Conservation (phyloP, 441 rosid genomes). For the Francoa sonchifolia region DNA sequence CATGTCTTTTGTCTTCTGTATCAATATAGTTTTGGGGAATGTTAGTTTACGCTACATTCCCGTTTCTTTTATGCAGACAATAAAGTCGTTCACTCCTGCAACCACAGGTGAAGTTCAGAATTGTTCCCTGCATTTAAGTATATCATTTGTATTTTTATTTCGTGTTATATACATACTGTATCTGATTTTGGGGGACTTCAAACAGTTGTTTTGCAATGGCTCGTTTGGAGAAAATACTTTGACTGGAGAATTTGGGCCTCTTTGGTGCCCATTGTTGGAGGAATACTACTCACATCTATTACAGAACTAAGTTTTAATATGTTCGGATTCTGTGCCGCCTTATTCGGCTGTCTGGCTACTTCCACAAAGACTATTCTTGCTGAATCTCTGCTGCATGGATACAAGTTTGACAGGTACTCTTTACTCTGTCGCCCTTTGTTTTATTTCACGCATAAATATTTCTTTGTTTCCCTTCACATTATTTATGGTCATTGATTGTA, state of each 20-base stretch:
- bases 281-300: conserved; percentile 83
- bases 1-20: conserved; percentile 93
- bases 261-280: conserved; percentile 89
- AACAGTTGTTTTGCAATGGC: conserved; percentile 92
- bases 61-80: conserved; percentile 97
- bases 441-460: not conserved
- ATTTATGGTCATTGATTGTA: too few species aligned
- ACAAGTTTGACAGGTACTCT: conserved; percentile 90
- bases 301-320: conserved; percentile 95
- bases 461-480: not conserved
- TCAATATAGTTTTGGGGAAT: conserved; percentile 91
- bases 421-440: conserved; percentile 1
- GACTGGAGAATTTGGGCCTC: conserved; percentile 98
- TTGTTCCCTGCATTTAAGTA: conserved; percentile 2
- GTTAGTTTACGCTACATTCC: conserved; percentile 90
- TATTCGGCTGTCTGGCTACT: conserved; percentile 97
- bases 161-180: conserved; percentile 7
- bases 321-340: conserved; percentile 92
- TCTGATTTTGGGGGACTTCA: conserved; percentile 11
- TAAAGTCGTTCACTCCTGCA: conserved; percentile 97
- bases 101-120: conserved; percentile 59
- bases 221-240: conserved; percentile 89
- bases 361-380: conserved; percentile 99
- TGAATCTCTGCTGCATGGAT: conserved; percentile 89
- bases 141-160: not conserved